phyloP scores from a whole-genome alignment of 2,329 filamentous ascomycete species.

The Pseudocercospora macadamiae region DNA sequence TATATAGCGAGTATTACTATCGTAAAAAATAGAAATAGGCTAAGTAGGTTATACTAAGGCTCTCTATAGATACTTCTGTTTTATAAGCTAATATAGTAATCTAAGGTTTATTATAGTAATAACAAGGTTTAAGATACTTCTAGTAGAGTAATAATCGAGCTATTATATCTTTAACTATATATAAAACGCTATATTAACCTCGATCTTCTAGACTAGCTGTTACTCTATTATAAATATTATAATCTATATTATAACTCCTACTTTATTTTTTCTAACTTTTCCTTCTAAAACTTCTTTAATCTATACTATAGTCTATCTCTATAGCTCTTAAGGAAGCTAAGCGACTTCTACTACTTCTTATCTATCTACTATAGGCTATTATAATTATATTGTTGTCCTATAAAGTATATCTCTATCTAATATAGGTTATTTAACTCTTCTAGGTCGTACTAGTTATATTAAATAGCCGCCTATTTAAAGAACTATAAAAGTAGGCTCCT shows the following conservation, averaged over 20 bases:
- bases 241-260: too few species aligned
- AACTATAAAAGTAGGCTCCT: neutral
- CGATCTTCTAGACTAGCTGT: neutral
- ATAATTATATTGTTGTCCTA: neutral
- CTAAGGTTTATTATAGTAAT: neutral
- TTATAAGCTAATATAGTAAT: neutral
- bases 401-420: neutral
- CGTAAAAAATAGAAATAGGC: neutral
- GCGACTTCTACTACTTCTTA: too few species aligned
- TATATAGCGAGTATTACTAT: neutral
- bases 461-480: neutral
- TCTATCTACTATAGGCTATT: neutral
- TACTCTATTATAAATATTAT: neutral
- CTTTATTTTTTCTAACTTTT: too few species aligned
- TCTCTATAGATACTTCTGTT: neutral
- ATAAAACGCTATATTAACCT: neutral
- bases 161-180: neutral
- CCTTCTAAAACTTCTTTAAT: too few species aligned
- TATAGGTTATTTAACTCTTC: neutral
- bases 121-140: neutral
- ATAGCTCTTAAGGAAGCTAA: too few species aligned
- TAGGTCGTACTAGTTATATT: neutral
- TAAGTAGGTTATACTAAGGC: neutral
- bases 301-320: too few species aligned
- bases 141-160: neutral